A percentile compares a stretch with the other conserved stretches of the same genome.
These are phyloP conservation scores for Metarhizium anisopliae DNA, from an alignment of 2,329 filamentous ascomycete species.

Conservation along the genomic window DNA sequence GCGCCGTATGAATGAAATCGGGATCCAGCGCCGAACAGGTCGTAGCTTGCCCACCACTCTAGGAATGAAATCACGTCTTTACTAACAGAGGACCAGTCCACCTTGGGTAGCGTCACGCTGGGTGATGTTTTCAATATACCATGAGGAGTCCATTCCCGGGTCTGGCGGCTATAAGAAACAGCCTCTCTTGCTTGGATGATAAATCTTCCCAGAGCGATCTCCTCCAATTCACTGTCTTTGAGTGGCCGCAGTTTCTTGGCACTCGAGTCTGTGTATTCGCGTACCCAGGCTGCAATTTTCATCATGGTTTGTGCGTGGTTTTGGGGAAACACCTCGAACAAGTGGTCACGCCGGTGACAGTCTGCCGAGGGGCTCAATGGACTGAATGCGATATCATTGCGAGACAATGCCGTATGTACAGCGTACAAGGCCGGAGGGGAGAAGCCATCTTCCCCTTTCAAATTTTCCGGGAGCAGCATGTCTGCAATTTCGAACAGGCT, in stretches of 20 bases:
- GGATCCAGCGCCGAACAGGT: conserved; percentile 42
- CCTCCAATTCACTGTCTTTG: conserved; percentile 10
- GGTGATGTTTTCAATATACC: conserved; percentile 32
- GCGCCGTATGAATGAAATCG: conserved; percentile 54
- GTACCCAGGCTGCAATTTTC: conserved; percentile 23
- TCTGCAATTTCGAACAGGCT: conserved; percentile 43
- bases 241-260: conserved; percentile 10
- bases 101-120: conserved; percentile 12
- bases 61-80: conserved; percentile 56
- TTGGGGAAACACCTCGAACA: conserved; percentile 48
- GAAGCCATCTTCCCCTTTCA: conserved; percentile 28
- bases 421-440: conserved; percentile 52
- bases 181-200: conserved; percentile 36
- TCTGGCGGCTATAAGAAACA: conserved; percentile 42
- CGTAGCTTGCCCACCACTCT: conserved; percentile 55
- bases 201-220: conserved; percentile 32
- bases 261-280: conserved; percentile 19
- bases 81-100: conserved; percentile 20
- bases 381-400: conserved; percentile 52
- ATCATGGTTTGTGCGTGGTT: conserved; percentile 19
- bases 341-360: conserved; percentile 38
- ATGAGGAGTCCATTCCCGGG: conserved; percentile 38
- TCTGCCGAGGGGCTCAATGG: conserved; percentile 38
- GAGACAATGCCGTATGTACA: conserved; percentile 55
- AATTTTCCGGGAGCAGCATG: conserved; percentile 27